Evolutionary conservation across 2,329 filamentous ascomycete genomes (phyloP).

Genomic region (Penicillium hesseltinei): DNA sequence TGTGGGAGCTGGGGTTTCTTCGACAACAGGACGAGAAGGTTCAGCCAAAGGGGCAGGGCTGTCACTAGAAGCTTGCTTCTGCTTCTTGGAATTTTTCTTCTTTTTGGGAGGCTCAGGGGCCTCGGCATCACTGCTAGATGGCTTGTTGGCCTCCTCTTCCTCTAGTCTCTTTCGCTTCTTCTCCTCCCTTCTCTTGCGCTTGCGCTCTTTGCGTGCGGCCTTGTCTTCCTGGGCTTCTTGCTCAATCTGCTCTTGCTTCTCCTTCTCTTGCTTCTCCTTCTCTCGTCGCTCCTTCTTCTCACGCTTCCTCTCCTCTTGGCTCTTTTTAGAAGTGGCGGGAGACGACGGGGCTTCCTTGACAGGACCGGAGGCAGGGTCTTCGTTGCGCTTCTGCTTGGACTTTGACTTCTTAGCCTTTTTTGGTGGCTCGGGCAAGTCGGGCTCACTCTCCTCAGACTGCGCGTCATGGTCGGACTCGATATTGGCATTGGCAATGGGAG

Average conservation of each 20-base stretch:
- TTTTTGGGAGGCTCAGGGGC: neutral
- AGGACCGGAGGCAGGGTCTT: neutral
- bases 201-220: conserved; percentile 1
- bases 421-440: neutral
- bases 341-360: neutral
- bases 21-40: neutral
- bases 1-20: neutral
- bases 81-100: conserved; percentile 2
- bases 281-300: conserved; percentile 12
- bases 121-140: neutral
- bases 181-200: conserved; percentile 4
- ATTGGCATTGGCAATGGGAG: neutral
- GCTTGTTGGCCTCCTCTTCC: neutral
- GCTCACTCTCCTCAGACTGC: neutral
- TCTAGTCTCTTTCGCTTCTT: conserved; percentile 2
- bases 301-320: conserved; percentile 2
- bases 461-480: neutral
- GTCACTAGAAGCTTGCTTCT: neutral
- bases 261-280: conserved; percentile 8
- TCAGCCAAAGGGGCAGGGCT: neutral
- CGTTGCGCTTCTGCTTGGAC: neutral
- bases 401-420: conserved; percentile 1
- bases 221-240: neutral
- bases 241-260: conserved; percentile 6
- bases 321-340: neutral